A percentile compares a stretch with the other conserved stretches of the same genome.
These are phyloP conservation scores for Chaetomium cochliodes DNA, from an alignment of 495 filamentous ascomycete genomes.

Conservation along the genomic window DNA sequence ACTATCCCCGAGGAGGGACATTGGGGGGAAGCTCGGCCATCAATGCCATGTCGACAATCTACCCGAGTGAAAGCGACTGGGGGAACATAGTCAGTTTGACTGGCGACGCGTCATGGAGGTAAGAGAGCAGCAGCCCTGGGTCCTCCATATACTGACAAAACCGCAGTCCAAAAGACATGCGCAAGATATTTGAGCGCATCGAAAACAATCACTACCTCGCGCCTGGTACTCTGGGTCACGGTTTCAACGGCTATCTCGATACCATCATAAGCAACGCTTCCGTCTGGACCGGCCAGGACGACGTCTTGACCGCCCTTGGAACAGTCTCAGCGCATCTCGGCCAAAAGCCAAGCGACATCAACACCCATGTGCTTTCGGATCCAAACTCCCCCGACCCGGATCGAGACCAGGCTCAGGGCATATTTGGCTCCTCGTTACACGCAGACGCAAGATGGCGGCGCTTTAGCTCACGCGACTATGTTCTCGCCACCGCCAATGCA, in stretches of 20 bases:
- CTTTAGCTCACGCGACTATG: conserved; percentile 40
- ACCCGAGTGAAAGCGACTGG: conserved; percentile 41
- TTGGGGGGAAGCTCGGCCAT: conserved; percentile 40
- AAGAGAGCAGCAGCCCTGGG: not conserved
- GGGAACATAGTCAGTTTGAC: conserved; percentile 38
- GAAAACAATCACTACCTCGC: conserved; percentile 38
- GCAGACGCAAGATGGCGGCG: conserved; percentile 25
- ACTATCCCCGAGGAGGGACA: conserved; percentile 40
- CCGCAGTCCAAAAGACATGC: conserved; percentile 38
- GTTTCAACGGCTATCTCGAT: conserved; percentile 43
- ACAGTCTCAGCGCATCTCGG: conserved; percentile 18
- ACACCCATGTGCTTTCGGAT: conserved; percentile 21
- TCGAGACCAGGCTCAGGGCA: conserved; percentile 24
- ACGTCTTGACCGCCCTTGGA: conserved; percentile 41
- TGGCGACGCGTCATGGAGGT: conserved; percentile 39
- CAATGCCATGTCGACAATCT: conserved; percentile 40
- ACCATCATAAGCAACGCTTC: conserved; percentile 39
- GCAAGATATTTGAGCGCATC: conserved; percentile 37
- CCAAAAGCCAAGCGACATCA: conserved; percentile 12
- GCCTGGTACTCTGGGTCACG: conserved; percentile 37
- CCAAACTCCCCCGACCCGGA: conserved; percentile 16
- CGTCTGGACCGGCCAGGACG: conserved; percentile 34
- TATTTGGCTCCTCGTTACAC: conserved; percentile 18
- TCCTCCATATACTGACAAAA: not conserved
- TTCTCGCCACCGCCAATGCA: conserved; percentile 36